Evolutionary conservation across 768 basidiomycete species (phyloP).

Genomic region (Calocera viscosa): DNA sequence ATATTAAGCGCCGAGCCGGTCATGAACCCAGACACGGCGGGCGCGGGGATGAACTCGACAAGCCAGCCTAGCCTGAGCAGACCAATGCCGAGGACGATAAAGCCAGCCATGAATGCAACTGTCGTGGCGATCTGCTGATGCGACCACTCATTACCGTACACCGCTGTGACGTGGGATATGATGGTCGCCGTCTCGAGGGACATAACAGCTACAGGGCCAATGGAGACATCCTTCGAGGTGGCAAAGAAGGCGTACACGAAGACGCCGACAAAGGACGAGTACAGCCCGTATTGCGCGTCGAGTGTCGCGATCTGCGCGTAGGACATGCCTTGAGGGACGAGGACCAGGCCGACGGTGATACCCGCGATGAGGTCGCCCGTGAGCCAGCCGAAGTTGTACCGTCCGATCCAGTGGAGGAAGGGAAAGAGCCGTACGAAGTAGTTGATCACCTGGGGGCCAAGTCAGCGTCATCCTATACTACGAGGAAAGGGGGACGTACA

Average conservation of each 20-base stretch:
- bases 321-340: constrained; percentile 69
- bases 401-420: constrained; percentile 68
- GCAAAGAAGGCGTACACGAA: constrained; percentile 85
- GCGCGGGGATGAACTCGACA: constrained; percentile 83
- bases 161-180: constrained; percentile 47
- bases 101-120: constrained; percentile 75
- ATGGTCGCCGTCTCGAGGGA: constrained; percentile 76
- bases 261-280: constrained; percentile 85
- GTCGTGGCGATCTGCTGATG: constrained; percentile 70
- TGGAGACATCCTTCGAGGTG: constrained; percentile 97
- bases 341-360: constrained; percentile 85
- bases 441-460: constrained; percentile 35
- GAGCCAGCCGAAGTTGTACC: constrained; percentile 68
- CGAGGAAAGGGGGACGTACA: constrained; percentile 30
- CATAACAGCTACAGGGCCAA: constrained; percentile 98
- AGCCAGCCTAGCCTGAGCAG: constrained; percentile 84
- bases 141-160: constrained; percentile 35
- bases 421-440: constrained; percentile 75
- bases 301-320: constrained; percentile 54
- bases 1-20: constrained; percentile 96
- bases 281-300: constrained; percentile 77
- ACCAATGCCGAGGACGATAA: constrained; percentile 83
- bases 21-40: constrained; percentile 70
- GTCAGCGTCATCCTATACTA: constrained; percentile 7
- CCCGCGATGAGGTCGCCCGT: constrained; percentile 81